Evolutionary conservation across 805 yeast genomes (phyloP), one percentile per base, ranked within the genome.

Genomic region (Ogataea philodendri): DNA sequence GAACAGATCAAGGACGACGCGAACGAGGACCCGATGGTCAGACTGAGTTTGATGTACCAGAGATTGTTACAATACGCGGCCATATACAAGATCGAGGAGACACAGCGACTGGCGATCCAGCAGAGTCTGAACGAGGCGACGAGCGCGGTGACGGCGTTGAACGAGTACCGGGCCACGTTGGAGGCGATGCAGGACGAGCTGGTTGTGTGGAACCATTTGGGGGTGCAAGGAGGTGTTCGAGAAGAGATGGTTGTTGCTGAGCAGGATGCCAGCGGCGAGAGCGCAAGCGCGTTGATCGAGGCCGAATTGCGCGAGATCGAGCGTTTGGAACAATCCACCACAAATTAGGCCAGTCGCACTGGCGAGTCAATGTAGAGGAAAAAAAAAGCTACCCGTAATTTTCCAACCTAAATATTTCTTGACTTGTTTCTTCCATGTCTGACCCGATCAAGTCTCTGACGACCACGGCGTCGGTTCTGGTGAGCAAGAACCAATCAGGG

Each of bases 401-500:
- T n/a, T n/a, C n/a, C n/a, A n/a, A n/a, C n/a, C n/a, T 13, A 32
- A 18, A 32, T 24, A 32, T 14, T 31, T 21, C 15, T 28, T 22
- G 26, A 33, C 27, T 17, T 11, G 24, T 17, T n/a, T 25, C 29
- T 17, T 36, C 26, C 30, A 45, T 46, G 33, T 39, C 56, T n/a
- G 62, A 62, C 30, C 37, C 72, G 25, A 67, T 74, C 8, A 68
- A 65, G 41, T 72, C 78, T 2, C 65, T 76, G 27, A 70, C 78
- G 0, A 67, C 78, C 2, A 74, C 81, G 1, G 81, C 81, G 1
- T 68, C 78, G 7, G 76, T 73, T 2, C 45, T 76, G 16, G 69
- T 74, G 19, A 45, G 46, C 30, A 54, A 61, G 17, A 46, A 59
- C 1, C 44, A 48, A 5, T 22, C 45, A 4, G 42, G 46, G 5